phyloP scores from a whole-genome alignment of 1,284 basidiomycete species.

The Pyrrhoderma lamaoense region DNA sequence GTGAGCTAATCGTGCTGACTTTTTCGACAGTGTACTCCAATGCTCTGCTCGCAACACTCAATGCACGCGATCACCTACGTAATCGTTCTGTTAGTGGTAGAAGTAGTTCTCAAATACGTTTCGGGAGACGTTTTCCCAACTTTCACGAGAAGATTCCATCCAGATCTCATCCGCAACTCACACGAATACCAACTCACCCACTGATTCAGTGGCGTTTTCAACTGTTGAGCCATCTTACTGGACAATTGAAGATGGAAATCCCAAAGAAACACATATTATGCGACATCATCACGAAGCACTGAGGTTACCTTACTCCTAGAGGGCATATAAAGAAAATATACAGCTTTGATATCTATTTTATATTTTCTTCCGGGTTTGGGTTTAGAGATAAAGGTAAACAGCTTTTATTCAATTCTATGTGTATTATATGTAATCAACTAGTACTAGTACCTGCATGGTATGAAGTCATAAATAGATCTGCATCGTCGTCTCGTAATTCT shows the following conservation, averaged over 20 bases:
- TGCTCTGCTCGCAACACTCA: constrained; percentile 12
- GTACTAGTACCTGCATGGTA: too few relatives aligned
- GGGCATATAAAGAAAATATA: too few relatives aligned
- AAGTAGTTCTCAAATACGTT: not conserved
- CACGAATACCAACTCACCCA: not conserved
- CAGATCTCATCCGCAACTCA: not conserved
- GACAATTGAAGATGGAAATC: not conserved
- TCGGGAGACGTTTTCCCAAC: not conserved
- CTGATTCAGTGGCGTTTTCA: not conserved
- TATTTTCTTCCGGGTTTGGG: too few relatives aligned
- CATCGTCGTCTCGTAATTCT: too few relatives aligned
- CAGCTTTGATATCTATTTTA: too few relatives aligned
- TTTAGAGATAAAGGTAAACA: too few relatives aligned
- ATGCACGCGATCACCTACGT: constrained; percentile 12
- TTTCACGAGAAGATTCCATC: not conserved
- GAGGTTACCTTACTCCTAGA: too few relatives aligned
- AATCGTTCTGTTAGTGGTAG: not conserved
- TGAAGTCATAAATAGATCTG: too few relatives aligned
- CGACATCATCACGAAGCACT: too few relatives aligned
- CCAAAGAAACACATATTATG: not conserved
- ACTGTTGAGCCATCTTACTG: not conserved
- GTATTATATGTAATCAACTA: too few relatives aligned
- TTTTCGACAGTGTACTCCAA: constrained; percentile 11
- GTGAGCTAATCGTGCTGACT: too few relatives aligned
- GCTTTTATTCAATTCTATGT: too few relatives aligned